These are phyloP conservation scores for Coemansia guatemalensis DNA, from an alignment of 192 early-diverging fungal species.

Conservation along the genomic window DNA sequence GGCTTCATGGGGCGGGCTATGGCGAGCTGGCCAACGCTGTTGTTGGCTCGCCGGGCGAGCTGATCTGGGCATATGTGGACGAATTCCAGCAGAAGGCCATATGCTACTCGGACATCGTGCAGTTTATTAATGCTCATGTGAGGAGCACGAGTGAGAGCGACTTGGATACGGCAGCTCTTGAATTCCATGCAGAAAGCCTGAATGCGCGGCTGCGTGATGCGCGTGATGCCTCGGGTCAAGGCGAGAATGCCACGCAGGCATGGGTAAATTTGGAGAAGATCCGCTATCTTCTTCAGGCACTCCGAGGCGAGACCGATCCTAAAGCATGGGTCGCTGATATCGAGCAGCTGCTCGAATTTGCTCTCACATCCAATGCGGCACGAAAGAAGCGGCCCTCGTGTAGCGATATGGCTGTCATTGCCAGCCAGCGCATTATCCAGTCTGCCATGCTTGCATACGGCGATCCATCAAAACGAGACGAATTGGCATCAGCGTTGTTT, in stretches of 20 bases:
- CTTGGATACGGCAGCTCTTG: neutral
- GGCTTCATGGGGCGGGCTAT: slow-evolving; percentile 12
- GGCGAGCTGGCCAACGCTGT: neutral
- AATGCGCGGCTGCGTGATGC: slow-evolving; percentile 8
- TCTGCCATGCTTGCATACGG: slow-evolving; percentile 30
- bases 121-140: slow-evolving; percentile 26
- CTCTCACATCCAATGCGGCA: slow-evolving; percentile 27
- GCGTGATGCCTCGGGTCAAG: slow-evolving; percentile 7
- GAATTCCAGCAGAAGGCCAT: slow-evolving; percentile 45
- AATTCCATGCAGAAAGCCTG: slow-evolving; percentile 17
- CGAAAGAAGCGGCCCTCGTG: slow-evolving; percentile 23
- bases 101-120: slow-evolving; percentile 49
- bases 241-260: slow-evolving; percentile 28
- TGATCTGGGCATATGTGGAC: slow-evolving; percentile 41
- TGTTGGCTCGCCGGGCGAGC: slow-evolving; percentile 13
- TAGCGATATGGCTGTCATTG: slow-evolving; percentile 45
- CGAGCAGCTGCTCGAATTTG: slow-evolving; percentile 24
- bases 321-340: slow-evolving; percentile 21
- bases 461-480: neutral
- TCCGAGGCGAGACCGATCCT: slow-evolving; percentile 22
- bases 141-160: neutral
- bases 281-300: slow-evolving; percentile 43
- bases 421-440: slow-evolving; percentile 41
- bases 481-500: slow-evolving; percentile 31
- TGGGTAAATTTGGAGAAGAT: slow-evolving; percentile 46